Base-by-base conservation (phyloP, 106 monocot species). In the Allium fistulosum region DNA sequence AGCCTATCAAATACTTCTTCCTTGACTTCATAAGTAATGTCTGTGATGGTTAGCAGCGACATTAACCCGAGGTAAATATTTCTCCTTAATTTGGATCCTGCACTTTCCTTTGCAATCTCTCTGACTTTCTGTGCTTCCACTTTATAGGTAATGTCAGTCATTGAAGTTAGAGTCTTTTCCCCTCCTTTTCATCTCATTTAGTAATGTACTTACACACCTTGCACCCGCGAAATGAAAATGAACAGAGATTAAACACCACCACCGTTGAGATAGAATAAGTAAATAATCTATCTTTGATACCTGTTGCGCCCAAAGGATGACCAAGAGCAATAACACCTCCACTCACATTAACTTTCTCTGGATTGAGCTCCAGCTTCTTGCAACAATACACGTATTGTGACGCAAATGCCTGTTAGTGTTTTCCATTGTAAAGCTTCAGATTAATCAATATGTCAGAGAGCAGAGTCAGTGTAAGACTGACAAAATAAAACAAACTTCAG, bases 251-350 rank as follows among this genome's bases (percentile, higher is more conserved):
- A 47, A 47, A 15, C 28, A 48, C 53, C 7, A 55, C 15, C 15
- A 4, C 15, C 7, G 15, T 8, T 55, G 53, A 12, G 15, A 55
- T 55, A 48, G 47, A 64, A 48, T 37, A 15, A 64, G 9, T 48
- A 37, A 48, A 8, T 14, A 10, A 8, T 49, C 48, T 64, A 48
- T 64, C 49, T n/a, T 61, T 12, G 57, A 27, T 69, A 87, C 83
- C 87, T 72, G 87, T 87, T 16, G 80, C 80, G 17, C 87, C 87
- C 57, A 87, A 56, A 27, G 87, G 87, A 60, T 87, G 87, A 9
- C 87, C 87, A 58, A 87, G 74, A 70, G 87, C 87, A 71, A 87
- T 83, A 67, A 82, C 87, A 12, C 87, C 87, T 52, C 87, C 87
- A 71, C 83, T 87, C 8, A 87, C 87, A 72, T 87, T 87, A 57